Base-by-base conservation (phyloP, 352 stramenopile genomes). In the Detonula confervacea region DNA sequence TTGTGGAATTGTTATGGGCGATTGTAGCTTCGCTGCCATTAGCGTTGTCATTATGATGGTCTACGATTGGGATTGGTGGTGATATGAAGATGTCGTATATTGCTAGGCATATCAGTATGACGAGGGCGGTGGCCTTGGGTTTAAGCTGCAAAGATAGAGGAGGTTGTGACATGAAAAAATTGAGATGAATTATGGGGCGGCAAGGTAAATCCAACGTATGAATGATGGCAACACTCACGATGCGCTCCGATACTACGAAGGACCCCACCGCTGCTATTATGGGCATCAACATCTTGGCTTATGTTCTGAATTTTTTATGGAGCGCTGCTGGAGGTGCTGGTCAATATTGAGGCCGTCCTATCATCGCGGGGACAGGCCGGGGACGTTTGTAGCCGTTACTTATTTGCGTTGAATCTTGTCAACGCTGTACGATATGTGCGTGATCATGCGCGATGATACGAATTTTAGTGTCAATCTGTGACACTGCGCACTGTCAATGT, bases 171-270 rank as follows among this genome's bases (percentile, higher is more conserved):
- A 42, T 63, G 29, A 61, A 65, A 22, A 54, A 35, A 16, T 47
- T 27, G 27, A 35, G n/a, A 7, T 65, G 24, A 51, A 30, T 52
- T 25, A 65, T 30, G 9, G 2, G 27, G 18, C 11, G 1, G 42
- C 33, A 30, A 12, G 37, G 14, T 20, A n/a, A n/a, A n/a, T n/a
- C n/a, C n/a, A n/a, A n/a, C n/a, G n/a, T 29, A 51, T n/a, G 54
- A 22, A 64, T 44, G 16, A 30, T 29, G 47, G 8, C 37, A 49
- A 51, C 1, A 59, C 64, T 73, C 29, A 83, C 46, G 42, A 84
- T 80, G 25, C 77, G 77, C 64, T 85, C 77, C 16, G 77, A 85
- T 4, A 85, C 77, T n/a, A 80, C 61, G 59, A 85, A 85, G 39
- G 77, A 85, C 20, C 77, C 77, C 16, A 81, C 67, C 16, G 77